Percentiles rank a stretch among this genome's conserved stretches.
Evolutionary conservation across 176 grass and related monocot genomes (phyloP).

Genomic region (Phragmites australis): DNA sequence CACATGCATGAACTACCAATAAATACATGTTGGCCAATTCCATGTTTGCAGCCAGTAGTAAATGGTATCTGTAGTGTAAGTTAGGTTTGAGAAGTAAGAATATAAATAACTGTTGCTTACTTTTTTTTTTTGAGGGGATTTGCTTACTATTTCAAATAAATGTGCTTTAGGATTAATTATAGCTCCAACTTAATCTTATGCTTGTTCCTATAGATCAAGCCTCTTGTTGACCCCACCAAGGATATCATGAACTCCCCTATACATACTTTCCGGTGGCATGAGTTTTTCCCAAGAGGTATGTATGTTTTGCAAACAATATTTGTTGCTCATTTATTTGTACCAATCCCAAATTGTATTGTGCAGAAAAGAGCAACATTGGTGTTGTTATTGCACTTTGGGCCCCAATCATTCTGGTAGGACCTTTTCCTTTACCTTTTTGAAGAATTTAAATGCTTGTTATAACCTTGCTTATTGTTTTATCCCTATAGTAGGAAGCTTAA

Average conservation of each 20-base stretch:
- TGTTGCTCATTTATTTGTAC: slow-evolving; percentile 36
- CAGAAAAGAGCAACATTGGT: slow-evolving; percentile 87
- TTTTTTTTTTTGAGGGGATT: too few relatives aligned
- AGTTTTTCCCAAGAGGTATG: slow-evolving; percentile 96
- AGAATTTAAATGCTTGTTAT: slow-evolving; percentile 30
- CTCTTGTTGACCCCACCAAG: slow-evolving; percentile 82
- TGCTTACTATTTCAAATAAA: slow-evolving; percentile 25
- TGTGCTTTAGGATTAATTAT: not conserved
- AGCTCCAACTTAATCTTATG: slow-evolving; percentile 7
- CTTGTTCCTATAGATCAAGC: slow-evolving; percentile 71
- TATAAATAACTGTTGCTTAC: not conserved
- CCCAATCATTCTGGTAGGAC: slow-evolving; percentile 83
- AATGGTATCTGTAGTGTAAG: not conserved
- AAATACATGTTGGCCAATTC: slow-evolving; percentile 16
- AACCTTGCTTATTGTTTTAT: not conserved
- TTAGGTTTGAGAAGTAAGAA: not conserved
- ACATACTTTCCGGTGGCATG: slow-evolving; percentile 77
- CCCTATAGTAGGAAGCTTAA: not conserved
- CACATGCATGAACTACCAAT: not conserved
- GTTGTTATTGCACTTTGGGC: slow-evolving; percentile 86
- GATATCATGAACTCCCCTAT: slow-evolving; percentile 87
- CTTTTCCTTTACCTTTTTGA: slow-evolving; percentile 19
- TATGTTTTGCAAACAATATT: slow-evolving; percentile 17
- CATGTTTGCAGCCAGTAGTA: not conserved
- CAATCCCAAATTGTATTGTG: slow-evolving; percentile 27